Base-by-base conservation (phyloP, 129 eudicot genomes). In the Apium graveolens region DNA sequence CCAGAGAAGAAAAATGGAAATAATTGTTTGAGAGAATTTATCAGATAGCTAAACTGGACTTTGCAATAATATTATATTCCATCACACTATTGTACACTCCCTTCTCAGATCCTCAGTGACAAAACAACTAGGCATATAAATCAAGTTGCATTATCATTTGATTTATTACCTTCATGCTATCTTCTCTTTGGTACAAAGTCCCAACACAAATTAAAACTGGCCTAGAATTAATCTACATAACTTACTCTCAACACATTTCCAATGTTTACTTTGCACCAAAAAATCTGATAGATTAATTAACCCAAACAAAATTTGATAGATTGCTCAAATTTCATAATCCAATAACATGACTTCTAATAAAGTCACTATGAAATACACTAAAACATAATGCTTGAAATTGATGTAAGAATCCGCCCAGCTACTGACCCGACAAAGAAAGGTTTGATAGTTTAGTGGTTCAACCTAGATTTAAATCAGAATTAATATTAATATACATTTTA, bases 321-420 rank as follows among this genome's bases (percentile, higher is more conserved):
- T 72, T 20, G 35, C 76, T 72, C 51, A 41, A 65, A 65, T n/a
- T n/a, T n/a, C n/a, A n/a, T n/a, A n/a, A n/a, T 65, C 37, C 37
- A 63, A 31, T 65, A 65, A 27, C 76, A 73, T n/a, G 53, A 27
- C 24, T 14, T 43, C 66, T 57, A 5, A 16, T 26, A 26, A 73
- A 73, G 26, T 13, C 26, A n/a, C 10, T 20, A 71, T 71, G 75
- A 24, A 10, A 35, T 39, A 39, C 8, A 71, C 74, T 13, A 21
- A 24, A 72, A n/a, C 48, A 24, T 0, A 21, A 6, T 5, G 55
- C 37, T 24, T 29, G 20, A 16, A 20, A 57, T 57, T 8, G 5
- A 8, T 57, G 3, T 24, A 57, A 57, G 9, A 57, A 26, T 3
- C 12, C 13, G 31, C 31, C 31, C 31, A 57, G 5, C 66, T n/a